phyloP scores from a whole-genome alignment of 768 basidiomycete species.

The Sistotremastrum suecicum region DNA sequence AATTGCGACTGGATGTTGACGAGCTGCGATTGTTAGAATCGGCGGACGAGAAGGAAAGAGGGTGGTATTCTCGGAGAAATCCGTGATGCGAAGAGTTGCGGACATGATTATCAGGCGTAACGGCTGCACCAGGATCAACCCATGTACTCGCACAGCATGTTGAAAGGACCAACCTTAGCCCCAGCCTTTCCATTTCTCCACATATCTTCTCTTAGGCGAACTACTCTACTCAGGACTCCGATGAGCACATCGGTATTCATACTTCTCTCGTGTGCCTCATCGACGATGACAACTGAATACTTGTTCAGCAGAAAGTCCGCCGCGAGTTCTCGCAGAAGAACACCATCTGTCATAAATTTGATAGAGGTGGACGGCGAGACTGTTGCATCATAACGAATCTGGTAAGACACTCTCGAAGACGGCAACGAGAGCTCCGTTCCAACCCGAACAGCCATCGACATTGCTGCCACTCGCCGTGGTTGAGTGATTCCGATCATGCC shows the following conservation, averaged over 20 bases:
- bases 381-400: conserved; percentile 95
- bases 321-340: conserved; percentile 83
- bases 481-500: conserved; percentile 98
- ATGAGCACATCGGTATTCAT: conserved; percentile 98
- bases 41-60: conserved; percentile 83
- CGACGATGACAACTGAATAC: conserved; percentile 91
- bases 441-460: conserved; percentile 91
- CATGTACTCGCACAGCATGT: too few relatives aligned
- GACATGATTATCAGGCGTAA: conserved; percentile 96
- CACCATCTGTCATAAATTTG: conserved; percentile 99
- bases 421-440: conserved; percentile 84
- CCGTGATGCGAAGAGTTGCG: conserved; percentile 85
- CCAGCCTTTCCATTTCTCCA: conserved; percentile 70
- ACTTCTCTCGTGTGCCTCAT: conserved; percentile 96
- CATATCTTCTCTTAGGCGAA: conserved; percentile 77
- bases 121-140: conserved; percentile 31
- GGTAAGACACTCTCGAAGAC: conserved; percentile 77
- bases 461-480: conserved; percentile 91
- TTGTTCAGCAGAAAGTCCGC: conserved; percentile 86
- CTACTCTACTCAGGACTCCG: conserved; percentile 88
- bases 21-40: conserved; percentile 74
- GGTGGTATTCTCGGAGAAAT: conserved; percentile 76
- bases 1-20: conserved; percentile 89
- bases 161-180: conserved; percentile 37
- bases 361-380: conserved; percentile 81